Conservation (phyloP, 2,329 filamentous ascomycete species). For the Ilyonectria mors-panacis region DNA sequence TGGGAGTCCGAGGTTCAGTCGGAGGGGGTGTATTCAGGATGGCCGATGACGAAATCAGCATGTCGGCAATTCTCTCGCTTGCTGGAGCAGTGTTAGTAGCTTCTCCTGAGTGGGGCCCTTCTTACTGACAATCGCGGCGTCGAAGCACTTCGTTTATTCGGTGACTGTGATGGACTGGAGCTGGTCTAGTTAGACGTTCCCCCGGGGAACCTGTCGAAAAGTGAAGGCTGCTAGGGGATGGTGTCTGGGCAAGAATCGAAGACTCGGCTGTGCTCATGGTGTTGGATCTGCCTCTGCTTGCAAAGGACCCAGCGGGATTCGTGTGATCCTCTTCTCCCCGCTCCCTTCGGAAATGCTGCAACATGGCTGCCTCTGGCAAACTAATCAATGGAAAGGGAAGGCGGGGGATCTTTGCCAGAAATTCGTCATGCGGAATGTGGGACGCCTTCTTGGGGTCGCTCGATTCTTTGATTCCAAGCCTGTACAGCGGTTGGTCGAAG, state of each 20-base stretch:
- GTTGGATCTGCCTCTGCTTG: conserved; percentile 47
- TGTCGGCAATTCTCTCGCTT: conserved; percentile 40
- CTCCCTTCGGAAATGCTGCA: conserved; percentile 52
- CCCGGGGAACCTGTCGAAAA: conserved; percentile 19
- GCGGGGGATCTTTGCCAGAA: conserved; percentile 43
- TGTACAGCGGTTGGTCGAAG: conserved; percentile 45
- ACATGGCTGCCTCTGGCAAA: conserved; percentile 54
- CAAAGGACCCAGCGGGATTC: conserved; percentile 48
- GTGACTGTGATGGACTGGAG: conserved; percentile 33
- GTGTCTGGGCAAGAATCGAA: conserved; percentile 44
- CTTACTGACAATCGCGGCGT: conserved; percentile 40
- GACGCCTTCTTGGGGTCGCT: conserved; percentile 23
- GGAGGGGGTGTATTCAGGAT: conserved; percentile 41
- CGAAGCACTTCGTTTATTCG: conserved; percentile 24
- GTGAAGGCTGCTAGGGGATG: conserved; percentile 40
- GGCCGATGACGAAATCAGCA: conserved; percentile 45
- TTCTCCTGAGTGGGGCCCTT: too few relatives aligned
- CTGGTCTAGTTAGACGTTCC: conserved; percentile 30
- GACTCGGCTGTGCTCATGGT: conserved; percentile 52
- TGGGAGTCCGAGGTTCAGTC: conserved; percentile 23
- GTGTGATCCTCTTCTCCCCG: conserved; percentile 57
- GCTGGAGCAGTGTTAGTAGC: conserved; percentile 35
- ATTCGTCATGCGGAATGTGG: conserved; percentile 44
- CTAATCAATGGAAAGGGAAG: conserved; percentile 57
- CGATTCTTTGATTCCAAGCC: conserved; percentile 31